These are phyloP conservation scores for Leishmania aethiopica DNA, from an alignment of 208 protist genomes.

Conservation along the genomic window DNA sequence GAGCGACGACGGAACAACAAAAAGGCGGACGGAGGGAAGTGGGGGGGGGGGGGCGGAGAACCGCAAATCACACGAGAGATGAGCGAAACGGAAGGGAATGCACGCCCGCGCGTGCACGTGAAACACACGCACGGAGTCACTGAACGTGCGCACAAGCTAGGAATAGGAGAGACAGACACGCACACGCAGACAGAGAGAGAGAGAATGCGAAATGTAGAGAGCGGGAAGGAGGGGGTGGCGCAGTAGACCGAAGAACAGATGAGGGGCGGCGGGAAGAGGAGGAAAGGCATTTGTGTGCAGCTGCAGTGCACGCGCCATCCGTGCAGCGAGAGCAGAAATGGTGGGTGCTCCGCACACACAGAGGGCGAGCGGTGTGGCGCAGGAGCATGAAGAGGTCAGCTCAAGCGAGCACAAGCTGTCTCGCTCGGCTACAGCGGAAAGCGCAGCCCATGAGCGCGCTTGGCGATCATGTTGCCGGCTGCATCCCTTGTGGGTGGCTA, in stretches of 20 bases:
- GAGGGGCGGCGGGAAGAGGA: background rate
- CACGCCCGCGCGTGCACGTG: constrained; percentile 1
- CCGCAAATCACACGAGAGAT: background rate
- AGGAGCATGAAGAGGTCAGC: background rate
- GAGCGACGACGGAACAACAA: background rate
- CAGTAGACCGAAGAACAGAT: background rate
- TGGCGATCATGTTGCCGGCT: background rate
- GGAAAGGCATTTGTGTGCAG: background rate
- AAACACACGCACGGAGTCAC: background rate
- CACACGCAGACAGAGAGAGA: background rate
- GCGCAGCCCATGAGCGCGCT: background rate
- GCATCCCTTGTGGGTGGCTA: background rate
- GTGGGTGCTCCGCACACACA: background rate
- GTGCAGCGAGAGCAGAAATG: background rate
- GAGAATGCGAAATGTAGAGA: background rate
- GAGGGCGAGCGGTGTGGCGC: background rate
- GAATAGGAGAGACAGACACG: background rate
- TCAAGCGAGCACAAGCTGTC: background rate
- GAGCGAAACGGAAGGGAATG: background rate
- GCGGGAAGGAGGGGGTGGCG: background rate
- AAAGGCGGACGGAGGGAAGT: background rate
- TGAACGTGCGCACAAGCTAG: background rate
- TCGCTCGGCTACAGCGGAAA: background rate
- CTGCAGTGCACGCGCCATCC: background rate
- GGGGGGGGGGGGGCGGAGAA: background rate